A percentile compares a stretch with the other conserved stretches of the same genome.
phyloP scores from a whole-genome alignment of 805 yeast species.

The Candida glaebosa region DNA sequence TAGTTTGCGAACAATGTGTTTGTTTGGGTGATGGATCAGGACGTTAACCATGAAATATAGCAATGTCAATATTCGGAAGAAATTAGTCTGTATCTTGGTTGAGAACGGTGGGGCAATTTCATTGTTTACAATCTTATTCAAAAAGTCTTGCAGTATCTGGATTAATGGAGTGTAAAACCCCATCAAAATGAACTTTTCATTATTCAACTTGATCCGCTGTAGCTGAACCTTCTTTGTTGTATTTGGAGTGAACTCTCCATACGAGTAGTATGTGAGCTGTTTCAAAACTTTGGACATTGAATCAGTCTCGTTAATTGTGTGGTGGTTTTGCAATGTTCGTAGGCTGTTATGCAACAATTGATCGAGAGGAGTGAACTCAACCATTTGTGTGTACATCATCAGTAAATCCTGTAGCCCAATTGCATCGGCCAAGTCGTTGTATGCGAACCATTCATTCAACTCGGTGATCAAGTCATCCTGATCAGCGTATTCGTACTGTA shows the following conservation, averaged over 20 bases:
- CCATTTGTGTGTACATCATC: conserved; percentile 6
- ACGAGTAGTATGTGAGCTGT: conserved; percentile 19
- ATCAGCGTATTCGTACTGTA: conserved; percentile 29
- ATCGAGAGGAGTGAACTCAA: neutral
- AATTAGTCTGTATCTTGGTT: conserved; percentile 11
- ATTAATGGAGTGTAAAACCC: conserved; percentile 7
- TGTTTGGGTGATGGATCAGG: conserved; percentile 12
- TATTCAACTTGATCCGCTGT: conserved; percentile 11
- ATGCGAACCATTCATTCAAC: conserved; percentile 37
- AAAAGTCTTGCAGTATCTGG: conserved; percentile 5
- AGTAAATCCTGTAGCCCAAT: conserved; percentile 16
- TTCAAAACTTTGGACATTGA: conserved; percentile 5
- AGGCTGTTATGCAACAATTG: neutral
- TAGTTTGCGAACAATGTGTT: conserved; percentile 18
- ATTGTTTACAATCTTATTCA: neutral
- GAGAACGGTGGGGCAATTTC: conserved; percentile 1
- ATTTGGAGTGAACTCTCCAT: conserved; percentile 21
- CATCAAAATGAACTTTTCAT: conserved; percentile 7
- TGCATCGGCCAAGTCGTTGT: conserved; percentile 23
- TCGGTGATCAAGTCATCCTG: conserved; percentile 23
- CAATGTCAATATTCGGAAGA: conserved; percentile 30
- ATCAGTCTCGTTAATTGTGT: neutral
- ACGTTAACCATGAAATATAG: conserved; percentile 31
- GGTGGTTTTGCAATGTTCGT: neutral
- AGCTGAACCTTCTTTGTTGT: conserved; percentile 9